phyloP scores from a whole-genome alignment of 129 eudicot species.

The Tanacetum coccineum region DNA sequence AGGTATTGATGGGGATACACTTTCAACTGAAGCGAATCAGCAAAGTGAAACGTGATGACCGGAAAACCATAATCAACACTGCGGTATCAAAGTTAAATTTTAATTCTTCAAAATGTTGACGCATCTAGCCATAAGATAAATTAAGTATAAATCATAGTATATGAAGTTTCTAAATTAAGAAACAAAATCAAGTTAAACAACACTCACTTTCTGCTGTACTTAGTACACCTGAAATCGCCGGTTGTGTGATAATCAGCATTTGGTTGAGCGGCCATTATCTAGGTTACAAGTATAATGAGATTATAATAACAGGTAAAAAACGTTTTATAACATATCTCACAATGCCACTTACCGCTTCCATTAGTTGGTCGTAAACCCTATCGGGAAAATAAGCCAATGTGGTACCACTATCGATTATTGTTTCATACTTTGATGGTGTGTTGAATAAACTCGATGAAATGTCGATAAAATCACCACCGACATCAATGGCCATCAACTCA shows the following conservation, averaged over 20 bases:
- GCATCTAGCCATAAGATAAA: no score
- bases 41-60: constrained; percentile 58
- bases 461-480: constrained; percentile 56
- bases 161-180: neutral
- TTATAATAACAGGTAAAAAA: neutral
- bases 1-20: constrained; percentile 76
- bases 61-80: constrained; percentile 83
- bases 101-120: neutral
- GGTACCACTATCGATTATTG: constrained; percentile 85
- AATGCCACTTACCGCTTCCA: constrained; percentile 38
- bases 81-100: constrained; percentile 28
- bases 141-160: no score
- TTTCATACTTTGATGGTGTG: constrained; percentile 47
- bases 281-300: constrained; percentile 13
- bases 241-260: constrained; percentile 30
- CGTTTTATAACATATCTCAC: neutral
- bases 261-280: constrained; percentile 61
- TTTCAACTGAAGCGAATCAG: constrained; percentile 42
- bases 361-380: constrained; percentile 41
- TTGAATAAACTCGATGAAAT: constrained; percentile 43
- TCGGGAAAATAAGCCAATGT: constrained; percentile 95
- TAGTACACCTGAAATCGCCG: constrained; percentile 54
- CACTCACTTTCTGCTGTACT: constrained; percentile 54
- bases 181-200: constrained; percentile 7
- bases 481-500: constrained; percentile 57